These are phyloP conservation scores for Dactylellina sp. DNA, from an alignment of 2,329 filamentous ascomycete genomes.

Conservation along the genomic window DNA sequence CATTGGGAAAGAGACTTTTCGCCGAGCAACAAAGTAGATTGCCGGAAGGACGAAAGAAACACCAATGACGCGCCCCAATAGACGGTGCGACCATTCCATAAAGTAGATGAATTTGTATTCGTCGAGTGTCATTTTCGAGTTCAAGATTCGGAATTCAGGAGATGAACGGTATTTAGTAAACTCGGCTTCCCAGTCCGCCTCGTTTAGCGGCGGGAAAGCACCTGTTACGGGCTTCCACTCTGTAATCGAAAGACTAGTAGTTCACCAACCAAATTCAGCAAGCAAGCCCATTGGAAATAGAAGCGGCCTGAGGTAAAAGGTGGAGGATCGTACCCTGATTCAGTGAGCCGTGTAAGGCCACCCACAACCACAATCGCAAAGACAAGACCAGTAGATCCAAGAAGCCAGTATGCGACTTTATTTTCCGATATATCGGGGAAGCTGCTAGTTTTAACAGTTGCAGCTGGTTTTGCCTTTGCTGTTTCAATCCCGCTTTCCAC, in stretches of 20 bases:
- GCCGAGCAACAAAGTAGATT: conserved; percentile 84
- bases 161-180: conserved; percentile 92
- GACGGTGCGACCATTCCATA: conserved; percentile 97
- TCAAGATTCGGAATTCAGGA: conserved; percentile 91
- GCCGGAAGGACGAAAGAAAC: conserved; percentile 89
- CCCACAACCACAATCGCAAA: conserved; percentile 98
- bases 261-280: neutral
- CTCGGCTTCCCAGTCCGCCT: conserved; percentile 87
- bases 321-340: conserved; percentile 80
- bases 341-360: conserved; percentile 90
- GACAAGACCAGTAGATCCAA: conserved; percentile 90
- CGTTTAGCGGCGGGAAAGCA: conserved; percentile 82
- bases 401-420: conserved; percentile 87
- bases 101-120: conserved; percentile 99
- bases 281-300: too few species aligned
- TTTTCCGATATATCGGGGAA: conserved; percentile 75
- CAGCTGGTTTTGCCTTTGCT: neutral
- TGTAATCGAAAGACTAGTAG: conserved; percentile 88
- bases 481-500: conserved; percentile 8
- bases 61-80: conserved; percentile 94
- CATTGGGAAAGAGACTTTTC: conserved; percentile 82
- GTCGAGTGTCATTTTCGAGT: conserved; percentile 88
- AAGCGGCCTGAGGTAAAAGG: too few species aligned
- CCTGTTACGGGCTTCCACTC: conserved; percentile 98
- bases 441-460: conserved; percentile 33